These are phyloP conservation scores for Aspergillus bridgeri DNA, from an alignment of 495 filamentous ascomycete species.

Conservation along the genomic window DNA sequence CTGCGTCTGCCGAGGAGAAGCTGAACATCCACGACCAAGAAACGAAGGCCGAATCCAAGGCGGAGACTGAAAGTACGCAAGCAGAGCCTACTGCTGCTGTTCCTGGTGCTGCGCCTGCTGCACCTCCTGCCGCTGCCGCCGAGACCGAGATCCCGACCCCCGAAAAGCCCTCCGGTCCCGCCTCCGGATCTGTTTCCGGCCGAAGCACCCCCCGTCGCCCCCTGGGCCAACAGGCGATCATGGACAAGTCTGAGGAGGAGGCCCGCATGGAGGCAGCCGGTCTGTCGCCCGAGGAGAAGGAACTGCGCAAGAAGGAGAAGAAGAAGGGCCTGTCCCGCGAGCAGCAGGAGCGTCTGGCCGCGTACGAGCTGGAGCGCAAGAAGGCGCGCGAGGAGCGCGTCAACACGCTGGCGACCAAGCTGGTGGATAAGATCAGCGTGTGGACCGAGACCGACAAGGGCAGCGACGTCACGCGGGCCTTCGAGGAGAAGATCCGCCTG, in stretches of 20 bases:
- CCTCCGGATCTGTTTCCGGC: constrained; percentile 51
- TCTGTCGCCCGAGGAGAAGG: constrained; percentile 71
- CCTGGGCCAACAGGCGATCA: constrained; percentile 77
- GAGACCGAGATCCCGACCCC: constrained; percentile 17
- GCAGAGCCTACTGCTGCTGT: constrained; percentile 19
- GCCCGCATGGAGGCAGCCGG: constrained; percentile 64
- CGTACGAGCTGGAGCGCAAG: constrained; percentile 82
- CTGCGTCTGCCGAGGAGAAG: constrained; percentile 48
- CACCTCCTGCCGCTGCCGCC: constrained; percentile 20
- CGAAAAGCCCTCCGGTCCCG: constrained; percentile 14
- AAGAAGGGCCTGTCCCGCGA: constrained; percentile 85
- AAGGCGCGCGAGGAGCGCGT: constrained; percentile 87
- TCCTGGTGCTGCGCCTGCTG: constrained; percentile 24
- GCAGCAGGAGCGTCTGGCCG: constrained; percentile 83
- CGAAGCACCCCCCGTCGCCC: constrained; percentile 63
- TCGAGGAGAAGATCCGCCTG: constrained; percentile 87
- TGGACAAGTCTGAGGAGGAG: constrained; percentile 86
- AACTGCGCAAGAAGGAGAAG: constrained; percentile 78
- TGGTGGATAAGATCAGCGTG: constrained; percentile 85
- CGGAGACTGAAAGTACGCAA: constrained; percentile 26
- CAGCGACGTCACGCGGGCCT: constrained; percentile 76
- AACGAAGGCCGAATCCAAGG: constrained; percentile 35
- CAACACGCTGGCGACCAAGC: constrained; percentile 73
- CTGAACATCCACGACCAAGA: constrained; percentile 44
- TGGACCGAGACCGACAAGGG: constrained; percentile 98